A percentile compares a stretch with the other conserved stretches of the same genome.
Evolutionary conservation across 805 yeast species (phyloP).

Genomic region (Sugiyamaella smithiae): DNA sequence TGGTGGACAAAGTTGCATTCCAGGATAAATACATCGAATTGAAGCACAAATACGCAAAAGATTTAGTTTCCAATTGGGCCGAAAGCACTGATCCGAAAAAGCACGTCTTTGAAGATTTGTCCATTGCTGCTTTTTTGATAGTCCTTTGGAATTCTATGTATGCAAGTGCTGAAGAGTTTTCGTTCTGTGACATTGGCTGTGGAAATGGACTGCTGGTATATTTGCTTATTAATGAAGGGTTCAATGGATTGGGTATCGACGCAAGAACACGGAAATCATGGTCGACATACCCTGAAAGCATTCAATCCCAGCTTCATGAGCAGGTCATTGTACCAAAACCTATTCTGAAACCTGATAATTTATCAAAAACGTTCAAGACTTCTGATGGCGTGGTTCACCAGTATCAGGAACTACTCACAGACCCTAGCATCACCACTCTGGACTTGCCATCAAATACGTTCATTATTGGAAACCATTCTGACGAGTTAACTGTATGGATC

Average conservation of each 20-base stretch:
- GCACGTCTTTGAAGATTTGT: constrained; percentile 94
- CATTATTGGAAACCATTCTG: constrained; percentile 91
- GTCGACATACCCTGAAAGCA: constrained; percentile 66
- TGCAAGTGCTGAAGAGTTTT: constrained; percentile 43
- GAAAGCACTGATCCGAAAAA: constrained; percentile 93
- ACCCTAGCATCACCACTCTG: constrained; percentile 16
- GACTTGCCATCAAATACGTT: constrained; percentile 59
- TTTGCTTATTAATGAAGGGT: constrained; percentile 75
- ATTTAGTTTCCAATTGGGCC: constrained; percentile 78
- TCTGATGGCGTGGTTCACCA: not conserved
- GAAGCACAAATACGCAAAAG: constrained; percentile 77
- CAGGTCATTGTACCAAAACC: constrained; percentile 77
- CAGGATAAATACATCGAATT: constrained; percentile 77
- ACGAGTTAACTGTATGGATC: constrained; percentile 93
- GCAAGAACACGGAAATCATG: constrained; percentile 89
- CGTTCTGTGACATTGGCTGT: constrained; percentile 89
- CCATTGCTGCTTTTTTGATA: constrained; percentile 90
- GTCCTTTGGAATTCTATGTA: constrained; percentile 72
- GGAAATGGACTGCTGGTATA: constrained; percentile 89
- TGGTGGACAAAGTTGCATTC: constrained; percentile 77
- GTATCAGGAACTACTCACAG: constrained; percentile 6
- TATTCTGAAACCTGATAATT: not conserved
- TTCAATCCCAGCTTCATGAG: constrained; percentile 58
- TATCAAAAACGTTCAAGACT: constrained; percentile 1
- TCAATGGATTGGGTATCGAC: constrained; percentile 79